These are phyloP conservation scores for Glycine latifolia DNA, from an alignment of 306 rosid species.

Conservation along the genomic window DNA sequence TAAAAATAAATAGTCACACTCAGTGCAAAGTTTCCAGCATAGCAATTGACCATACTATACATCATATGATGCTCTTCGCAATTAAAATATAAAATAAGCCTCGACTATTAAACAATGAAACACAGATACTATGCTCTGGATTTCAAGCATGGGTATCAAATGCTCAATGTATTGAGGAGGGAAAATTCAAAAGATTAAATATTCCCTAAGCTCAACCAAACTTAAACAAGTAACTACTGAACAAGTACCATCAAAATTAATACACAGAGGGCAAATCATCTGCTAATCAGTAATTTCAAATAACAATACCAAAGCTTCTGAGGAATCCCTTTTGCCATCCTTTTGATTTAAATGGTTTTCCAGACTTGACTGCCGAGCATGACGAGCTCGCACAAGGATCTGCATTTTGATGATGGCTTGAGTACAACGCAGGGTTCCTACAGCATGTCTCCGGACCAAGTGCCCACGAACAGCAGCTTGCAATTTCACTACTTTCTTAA, in stretches of 20 bases:
- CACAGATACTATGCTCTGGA: not conserved
- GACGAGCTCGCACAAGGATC: constrained; percentile 83
- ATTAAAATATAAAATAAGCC: not conserved
- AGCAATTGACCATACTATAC: not conserved
- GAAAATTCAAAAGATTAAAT: not conserved
- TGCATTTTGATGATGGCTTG: constrained; percentile 91
- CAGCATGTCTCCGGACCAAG: constrained; percentile 90
- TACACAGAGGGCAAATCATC: constrained; percentile 6
- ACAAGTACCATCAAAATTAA: no score
- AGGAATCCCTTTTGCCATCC: constrained; percentile 41
- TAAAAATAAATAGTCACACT: constrained; percentile 32
- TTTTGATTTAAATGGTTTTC: constrained; percentile 44
- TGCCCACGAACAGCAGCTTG: constrained; percentile 97
- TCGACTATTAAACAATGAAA: constrained; percentile 28
- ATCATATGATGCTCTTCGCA: constrained; percentile 8
- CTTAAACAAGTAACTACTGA: no score
- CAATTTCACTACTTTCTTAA: constrained; percentile 73
- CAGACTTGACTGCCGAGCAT: constrained; percentile 48
- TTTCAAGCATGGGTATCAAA: not conserved
- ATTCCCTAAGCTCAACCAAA: no score
- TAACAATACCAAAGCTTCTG: constrained; percentile 58
- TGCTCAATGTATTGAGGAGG: not conserved
- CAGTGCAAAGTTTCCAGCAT: constrained; percentile 21
- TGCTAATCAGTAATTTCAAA: constrained; percentile 30
- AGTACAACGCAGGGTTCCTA: constrained; percentile 89